Conservation (phyloP, 2,329 filamentous ascomycete species). For the Teratosphaeria epicoccoides region DNA sequence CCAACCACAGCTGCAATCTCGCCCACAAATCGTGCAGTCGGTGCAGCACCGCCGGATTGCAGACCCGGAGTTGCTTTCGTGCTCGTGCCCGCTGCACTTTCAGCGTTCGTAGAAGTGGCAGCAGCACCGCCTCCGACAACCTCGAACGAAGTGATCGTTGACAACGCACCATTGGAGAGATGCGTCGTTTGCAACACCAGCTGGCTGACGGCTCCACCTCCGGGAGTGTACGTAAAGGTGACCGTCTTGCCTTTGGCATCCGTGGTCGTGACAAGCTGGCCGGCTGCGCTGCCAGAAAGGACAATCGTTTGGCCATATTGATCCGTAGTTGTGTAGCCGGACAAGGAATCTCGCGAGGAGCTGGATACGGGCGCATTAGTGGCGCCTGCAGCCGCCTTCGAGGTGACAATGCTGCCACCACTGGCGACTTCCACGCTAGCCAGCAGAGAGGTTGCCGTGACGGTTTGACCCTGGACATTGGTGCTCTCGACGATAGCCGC, state of each 20-base stretch:
- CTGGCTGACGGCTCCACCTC: slow-evolving; percentile 30
- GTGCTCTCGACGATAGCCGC: slow-evolving; percentile 32
- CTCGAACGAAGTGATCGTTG: slow-evolving; percentile 35
- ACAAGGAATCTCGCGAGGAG: neutral
- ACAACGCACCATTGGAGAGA: slow-evolving; percentile 25
- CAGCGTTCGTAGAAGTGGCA: slow-evolving; percentile 6
- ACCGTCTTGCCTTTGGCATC: slow-evolving; percentile 31
- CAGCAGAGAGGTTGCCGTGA: slow-evolving; percentile 28
- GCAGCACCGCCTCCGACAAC: slow-evolving; percentile 27
- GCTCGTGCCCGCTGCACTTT: slow-evolving; percentile 6
- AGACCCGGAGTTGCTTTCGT: slow-evolving; percentile 24
- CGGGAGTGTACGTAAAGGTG: slow-evolving; percentile 38
- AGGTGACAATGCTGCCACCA: slow-evolving; percentile 29
- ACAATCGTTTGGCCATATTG: slow-evolving; percentile 29
- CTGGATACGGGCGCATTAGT: slow-evolving; percentile 16
- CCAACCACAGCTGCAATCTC: slow-evolving; percentile 25
- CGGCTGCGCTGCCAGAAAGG: slow-evolving; percentile 22
- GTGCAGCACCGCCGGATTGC: slow-evolving; percentile 28
- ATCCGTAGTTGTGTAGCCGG: slow-evolving; percentile 28
- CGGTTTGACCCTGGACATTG: slow-evolving; percentile 27
- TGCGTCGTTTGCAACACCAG: slow-evolving; percentile 29
- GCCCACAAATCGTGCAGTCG: slow-evolving; percentile 15
- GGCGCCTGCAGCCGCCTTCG: slow-evolving; percentile 28
- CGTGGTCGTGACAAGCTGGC: slow-evolving; percentile 35
- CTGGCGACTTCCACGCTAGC: slow-evolving; percentile 29